Evolutionary conservation across 2,329 filamentous ascomycete genomes (phyloP).

Genomic region (Fusarium algeriense): DNA sequence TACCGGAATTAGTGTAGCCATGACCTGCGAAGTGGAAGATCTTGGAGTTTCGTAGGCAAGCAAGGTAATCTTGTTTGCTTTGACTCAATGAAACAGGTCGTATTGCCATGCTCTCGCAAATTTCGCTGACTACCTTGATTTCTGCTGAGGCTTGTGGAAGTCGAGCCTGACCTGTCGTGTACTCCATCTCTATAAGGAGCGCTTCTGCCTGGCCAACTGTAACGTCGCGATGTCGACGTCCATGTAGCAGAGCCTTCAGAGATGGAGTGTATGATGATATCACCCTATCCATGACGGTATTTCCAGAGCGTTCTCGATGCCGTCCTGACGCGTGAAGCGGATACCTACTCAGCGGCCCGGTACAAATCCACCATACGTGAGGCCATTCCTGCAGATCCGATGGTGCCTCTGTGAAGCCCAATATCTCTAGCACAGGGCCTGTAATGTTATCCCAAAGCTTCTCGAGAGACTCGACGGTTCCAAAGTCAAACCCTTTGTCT

Average conservation of each 20-base stretch:
- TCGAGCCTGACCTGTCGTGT: not conserved
- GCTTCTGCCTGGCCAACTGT: not conserved
- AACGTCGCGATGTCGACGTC: not conserved
- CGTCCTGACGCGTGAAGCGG: constrained; percentile 7
- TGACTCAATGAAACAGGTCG: fast-evolving
- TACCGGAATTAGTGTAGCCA: not conserved
- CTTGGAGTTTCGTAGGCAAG: not conserved
- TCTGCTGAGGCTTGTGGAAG: not conserved
- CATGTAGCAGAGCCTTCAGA: not conserved
- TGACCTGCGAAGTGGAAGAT: constrained; percentile 16
- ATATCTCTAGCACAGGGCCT: fast-evolving
- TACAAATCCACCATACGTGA: constrained; percentile 1
- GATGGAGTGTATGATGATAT: constrained; percentile 1
- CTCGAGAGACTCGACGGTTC: not conserved
- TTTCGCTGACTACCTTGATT: not conserved
- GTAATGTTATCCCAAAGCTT: not conserved
- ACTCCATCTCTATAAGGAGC: not conserved
- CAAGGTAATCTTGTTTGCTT: not conserved
- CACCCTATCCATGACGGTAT: not conserved
- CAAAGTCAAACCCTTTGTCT: not conserved
- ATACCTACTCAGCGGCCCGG: constrained; percentile 5
- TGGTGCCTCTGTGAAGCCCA: not conserved
- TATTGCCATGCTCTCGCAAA: not conserved
- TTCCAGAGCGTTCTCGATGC: not conserved
- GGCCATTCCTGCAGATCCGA: not conserved